These are phyloP conservation scores for Mycena floridula DNA, from an alignment of 768 basidiomycete genomes.

Conservation along the genomic window DNA sequence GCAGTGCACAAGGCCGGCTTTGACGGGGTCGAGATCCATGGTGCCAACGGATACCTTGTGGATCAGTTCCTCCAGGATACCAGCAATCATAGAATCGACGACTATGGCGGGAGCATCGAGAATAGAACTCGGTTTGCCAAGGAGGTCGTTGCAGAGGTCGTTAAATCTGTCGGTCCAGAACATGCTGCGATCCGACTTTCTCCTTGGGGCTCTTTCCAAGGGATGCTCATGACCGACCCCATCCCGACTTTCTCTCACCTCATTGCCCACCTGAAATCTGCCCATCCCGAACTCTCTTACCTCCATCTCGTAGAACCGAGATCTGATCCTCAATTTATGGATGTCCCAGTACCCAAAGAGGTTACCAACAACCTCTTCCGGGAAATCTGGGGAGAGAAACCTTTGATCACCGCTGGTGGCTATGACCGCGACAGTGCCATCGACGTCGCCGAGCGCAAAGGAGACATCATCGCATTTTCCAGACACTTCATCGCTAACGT, in stretches of 20 bases:
- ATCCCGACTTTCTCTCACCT: conserved; percentile 28
- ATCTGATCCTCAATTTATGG: not conserved
- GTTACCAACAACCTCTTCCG: conserved; percentile 37
- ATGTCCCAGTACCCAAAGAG: not conserved
- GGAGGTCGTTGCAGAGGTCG: conserved; percentile 48
- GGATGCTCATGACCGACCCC: conserved; percentile 51
- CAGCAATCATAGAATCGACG: conserved; percentile 54
- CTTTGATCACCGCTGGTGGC: conserved; percentile 38
- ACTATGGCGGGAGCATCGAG: conserved; percentile 64
- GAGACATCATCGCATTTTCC: conserved; percentile 21
- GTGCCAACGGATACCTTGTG: conserved; percentile 40
- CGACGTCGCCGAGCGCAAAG: conserved; percentile 22
- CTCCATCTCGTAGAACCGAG: conserved; percentile 30
- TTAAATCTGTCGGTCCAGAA: conserved; percentile 44
- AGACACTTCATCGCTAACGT: conserved; percentile 30
- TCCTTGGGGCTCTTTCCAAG: conserved; percentile 44
- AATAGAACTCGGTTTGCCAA: conserved; percentile 51
- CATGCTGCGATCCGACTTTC: conserved; percentile 51
- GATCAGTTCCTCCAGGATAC: conserved; percentile 60
- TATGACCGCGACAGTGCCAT: conserved; percentile 35
- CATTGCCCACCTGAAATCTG: conserved; percentile 16
- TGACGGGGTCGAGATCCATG: conserved; percentile 53
- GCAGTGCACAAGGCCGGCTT: conserved; percentile 56
- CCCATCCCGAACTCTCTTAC: conserved; percentile 33
- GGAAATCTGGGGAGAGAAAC: conserved; percentile 35